A percentile compares a stretch with the other conserved stretches of the same genome.
These are phyloP conservation scores for Russula brevipes DNA, from an alignment of 768 basidiomycete genomes.

Conservation along the genomic window DNA sequence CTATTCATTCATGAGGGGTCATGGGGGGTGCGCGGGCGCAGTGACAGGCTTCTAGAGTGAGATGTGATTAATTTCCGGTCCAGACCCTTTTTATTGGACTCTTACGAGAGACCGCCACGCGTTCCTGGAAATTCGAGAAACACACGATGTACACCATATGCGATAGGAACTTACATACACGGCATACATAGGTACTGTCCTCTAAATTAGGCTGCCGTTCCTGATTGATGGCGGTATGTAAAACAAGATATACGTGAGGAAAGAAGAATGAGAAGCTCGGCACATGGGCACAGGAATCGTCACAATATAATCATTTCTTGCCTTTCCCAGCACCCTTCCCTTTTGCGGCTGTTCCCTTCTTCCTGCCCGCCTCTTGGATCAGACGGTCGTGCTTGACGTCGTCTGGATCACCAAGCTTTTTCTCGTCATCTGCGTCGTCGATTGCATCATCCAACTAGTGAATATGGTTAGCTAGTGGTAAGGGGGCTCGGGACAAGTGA, in stretches of 20 bases:
- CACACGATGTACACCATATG: not conserved
- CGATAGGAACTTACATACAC: constrained; percentile 13
- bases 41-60: not conserved
- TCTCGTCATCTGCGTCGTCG: constrained; percentile 27
- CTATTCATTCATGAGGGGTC: not conserved
- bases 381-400: constrained; percentile 33
- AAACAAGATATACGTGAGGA: constrained; percentile 10
- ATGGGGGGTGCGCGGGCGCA: not conserved
- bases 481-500: not conserved
- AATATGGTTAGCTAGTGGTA: not conserved
- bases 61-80: not conserved
- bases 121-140: constrained; percentile 6
- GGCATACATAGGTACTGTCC: not conserved
- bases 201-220: constrained; percentile 3
- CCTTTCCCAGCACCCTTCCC: constrained; percentile 19
- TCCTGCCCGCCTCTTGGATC: constrained; percentile 26
- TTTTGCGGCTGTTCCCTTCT: constrained; percentile 17
- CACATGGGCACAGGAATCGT: not conserved
- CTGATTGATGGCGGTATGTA: not conserved
- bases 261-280: not conserved
- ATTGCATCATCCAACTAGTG: constrained; percentile 23
- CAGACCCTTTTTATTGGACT: not conserved
- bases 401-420: constrained; percentile 24
- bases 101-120: not conserved
- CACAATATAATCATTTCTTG: constrained; percentile 12